Conservation (phyloP, 108 stramenopile genomes). For the Fragilariopsis cylindrus region DNA sequence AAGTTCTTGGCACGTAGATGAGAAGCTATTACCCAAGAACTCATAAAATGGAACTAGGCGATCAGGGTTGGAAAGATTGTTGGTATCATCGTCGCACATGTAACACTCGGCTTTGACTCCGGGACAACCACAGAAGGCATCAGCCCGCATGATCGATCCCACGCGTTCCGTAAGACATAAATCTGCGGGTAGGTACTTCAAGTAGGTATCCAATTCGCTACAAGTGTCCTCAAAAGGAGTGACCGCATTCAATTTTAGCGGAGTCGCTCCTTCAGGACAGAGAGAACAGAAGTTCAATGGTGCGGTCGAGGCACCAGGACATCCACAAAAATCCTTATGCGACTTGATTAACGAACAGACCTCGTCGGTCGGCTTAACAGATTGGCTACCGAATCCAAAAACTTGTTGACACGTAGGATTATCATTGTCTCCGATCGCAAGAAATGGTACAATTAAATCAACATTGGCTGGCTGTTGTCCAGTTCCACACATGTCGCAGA, state of each 20-base stretch:
- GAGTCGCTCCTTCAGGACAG: slow-evolving; percentile 10
- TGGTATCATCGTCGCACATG: slow-evolving; percentile 21
- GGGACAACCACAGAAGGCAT: slow-evolving; percentile 26
- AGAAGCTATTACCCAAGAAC: slow-evolving; percentile 14
- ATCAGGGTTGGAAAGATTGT: slow-evolving; percentile 14
- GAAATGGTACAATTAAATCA: slow-evolving; percentile 4
- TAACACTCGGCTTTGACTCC: slow-evolving; percentile 2
- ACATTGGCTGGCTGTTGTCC: background rate
- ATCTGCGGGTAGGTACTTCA: slow-evolving; percentile 9
- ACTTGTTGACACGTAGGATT: slow-evolving; percentile 15
- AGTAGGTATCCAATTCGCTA: slow-evolving; percentile 7
- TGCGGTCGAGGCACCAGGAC: slow-evolving; percentile 1
- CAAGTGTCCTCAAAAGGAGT: slow-evolving; percentile 25
- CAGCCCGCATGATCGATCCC: background rate
- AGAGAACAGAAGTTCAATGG: slow-evolving; percentile 10
- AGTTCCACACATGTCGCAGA: slow-evolving; percentile 15
- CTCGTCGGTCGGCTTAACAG: background rate
- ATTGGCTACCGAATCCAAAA: background rate
- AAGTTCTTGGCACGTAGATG: slow-evolving; percentile 33
- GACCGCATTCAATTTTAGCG: background rate
- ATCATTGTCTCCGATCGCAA: slow-evolving; percentile 13
- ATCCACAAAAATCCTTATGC: slow-evolving; percentile 21
- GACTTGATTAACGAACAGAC: slow-evolving; percentile 3
- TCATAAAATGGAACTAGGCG: slow-evolving; percentile 31
- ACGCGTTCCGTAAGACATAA: slow-evolving; percentile 9